A percentile compares a stretch with the other conserved stretches of the same genome.
phyloP scores from a whole-genome alignment of 768 basidiomycete genomes.

The Phanerochaete sordida region DNA sequence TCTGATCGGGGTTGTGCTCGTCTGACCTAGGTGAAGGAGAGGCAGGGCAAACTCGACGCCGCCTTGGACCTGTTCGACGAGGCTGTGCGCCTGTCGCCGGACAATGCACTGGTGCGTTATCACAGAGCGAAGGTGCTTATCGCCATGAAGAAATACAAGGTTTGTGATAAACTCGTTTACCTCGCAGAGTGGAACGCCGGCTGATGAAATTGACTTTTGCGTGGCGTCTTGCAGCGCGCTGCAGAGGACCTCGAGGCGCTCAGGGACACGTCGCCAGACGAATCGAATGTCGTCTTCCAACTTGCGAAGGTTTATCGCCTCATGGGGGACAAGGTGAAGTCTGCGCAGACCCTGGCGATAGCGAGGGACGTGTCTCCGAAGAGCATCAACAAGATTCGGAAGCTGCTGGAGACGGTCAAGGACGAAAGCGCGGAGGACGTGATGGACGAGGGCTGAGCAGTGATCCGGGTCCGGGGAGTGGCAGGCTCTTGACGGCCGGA shows the following conservation, averaged over 20 bases:
- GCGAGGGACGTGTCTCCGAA: constrained; percentile 95
- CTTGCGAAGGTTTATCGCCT: constrained; percentile 89
- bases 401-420: constrained; percentile 65
- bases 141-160: constrained; percentile 77
- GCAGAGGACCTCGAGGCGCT: constrained; percentile 78
- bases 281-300: constrained; percentile 96
- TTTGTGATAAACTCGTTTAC: constrained; percentile 36
- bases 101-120: constrained; percentile 93
- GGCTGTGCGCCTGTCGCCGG: constrained; percentile 75
- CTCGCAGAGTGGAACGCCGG: neutral
- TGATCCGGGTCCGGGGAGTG: constrained; percentile 29
- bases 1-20: constrained; percentile 12
- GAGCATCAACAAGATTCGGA: constrained; percentile 79
- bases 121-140: constrained; percentile 90
- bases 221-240: constrained; percentile 52
- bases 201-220: constrained; percentile 3
- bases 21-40: constrained; percentile 74
- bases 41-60: constrained; percentile 69
- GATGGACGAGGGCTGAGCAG: constrained; percentile 70
- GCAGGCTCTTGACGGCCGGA: neutral
- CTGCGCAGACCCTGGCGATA: constrained; percentile 80
- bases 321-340: constrained; percentile 72
- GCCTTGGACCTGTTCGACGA: constrained; percentile 80
- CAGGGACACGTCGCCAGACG: constrained; percentile 82
- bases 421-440: constrained; percentile 52